A percentile compares a stretch with the other conserved stretches of the same genome.
These are phyloP conservation scores for Trichoderma sp. DNA, from an alignment of 2,329 filamentous ascomycete species.

Conservation along the genomic window DNA sequence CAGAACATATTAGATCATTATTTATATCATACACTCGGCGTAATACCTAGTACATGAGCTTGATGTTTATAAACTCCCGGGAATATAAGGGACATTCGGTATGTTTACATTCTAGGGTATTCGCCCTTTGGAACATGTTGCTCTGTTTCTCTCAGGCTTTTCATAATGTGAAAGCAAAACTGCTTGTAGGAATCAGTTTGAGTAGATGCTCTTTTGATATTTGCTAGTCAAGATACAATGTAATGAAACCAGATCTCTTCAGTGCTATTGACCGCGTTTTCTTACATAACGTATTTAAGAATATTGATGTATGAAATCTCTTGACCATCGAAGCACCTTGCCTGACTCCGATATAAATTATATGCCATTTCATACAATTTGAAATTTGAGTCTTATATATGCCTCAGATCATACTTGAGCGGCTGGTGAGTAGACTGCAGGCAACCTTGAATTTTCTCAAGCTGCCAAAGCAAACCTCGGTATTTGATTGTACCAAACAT, in stretches of 20 bases:
- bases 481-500: neutral
- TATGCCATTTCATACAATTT: neutral
- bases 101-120: neutral
- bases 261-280: neutral
- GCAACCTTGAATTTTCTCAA: neutral
- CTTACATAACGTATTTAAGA: neutral
- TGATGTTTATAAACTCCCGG: neutral
- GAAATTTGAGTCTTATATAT: neutral
- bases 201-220: accelerated
- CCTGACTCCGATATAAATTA: neutral
- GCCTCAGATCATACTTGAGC: neutral
- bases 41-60: neutral
- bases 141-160: neutral
- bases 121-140: accelerated
- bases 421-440: neutral
- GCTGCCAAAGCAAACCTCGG: neutral
- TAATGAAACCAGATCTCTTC: neutral
- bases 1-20: neutral
- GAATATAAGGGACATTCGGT: too few relatives aligned
- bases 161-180: neutral
- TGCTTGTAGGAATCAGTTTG: neutral
- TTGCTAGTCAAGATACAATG: neutral
- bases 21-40: neutral
- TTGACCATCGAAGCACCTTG: neutral
- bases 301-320: neutral